These are phyloP conservation scores for Ophryocystis elektroscirrha DNA, from an alignment of 169 alveolate genomes.

Conservation along the genomic window DNA sequence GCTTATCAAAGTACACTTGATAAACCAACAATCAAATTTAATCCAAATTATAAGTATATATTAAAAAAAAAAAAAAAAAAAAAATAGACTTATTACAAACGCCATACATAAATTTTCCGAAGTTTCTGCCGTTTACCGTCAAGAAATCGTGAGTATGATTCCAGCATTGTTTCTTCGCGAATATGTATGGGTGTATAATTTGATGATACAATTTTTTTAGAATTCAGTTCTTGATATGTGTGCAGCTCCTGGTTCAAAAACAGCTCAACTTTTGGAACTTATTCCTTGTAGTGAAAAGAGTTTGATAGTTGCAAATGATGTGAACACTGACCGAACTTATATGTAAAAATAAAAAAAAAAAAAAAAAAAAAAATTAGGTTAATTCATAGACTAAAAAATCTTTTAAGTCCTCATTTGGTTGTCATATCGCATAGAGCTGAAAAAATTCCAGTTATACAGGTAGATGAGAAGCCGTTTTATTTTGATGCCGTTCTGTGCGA, in stretches of 20 bases:
- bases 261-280: conserved; percentile 36
- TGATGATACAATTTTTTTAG: too few relatives aligned
- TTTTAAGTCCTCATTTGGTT: conserved; percentile 49
- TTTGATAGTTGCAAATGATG: conserved; percentile 68
- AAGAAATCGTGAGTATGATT: conserved; percentile 3
- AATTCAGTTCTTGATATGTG: conserved; percentile 47
- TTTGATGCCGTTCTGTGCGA: conserved; percentile 67
- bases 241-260: conserved; percentile 62
- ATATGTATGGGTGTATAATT: background rate
- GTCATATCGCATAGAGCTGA: conserved; percentile 62
- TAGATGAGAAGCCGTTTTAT: conserved; percentile 10
- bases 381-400: conserved; percentile 61
- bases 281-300: conserved; percentile 34
- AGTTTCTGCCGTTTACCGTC: background rate
- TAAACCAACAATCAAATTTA: too few relatives aligned
- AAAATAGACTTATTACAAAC: too few relatives aligned
- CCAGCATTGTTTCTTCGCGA: background rate
- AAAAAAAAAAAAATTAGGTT: background rate
- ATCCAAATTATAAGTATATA: too few relatives aligned
- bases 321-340: conserved; percentile 65
- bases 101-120: too few relatives aligned
- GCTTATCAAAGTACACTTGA: too few relatives aligned
- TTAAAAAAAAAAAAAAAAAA: too few relatives aligned
- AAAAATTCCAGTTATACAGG: conserved; percentile 38
- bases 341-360: conserved; percentile 2